A percentile compares a stretch with the other conserved stretches of the same genome.
These are phyloP conservation scores for Actinomucor elegans DNA, from an alignment of 371 early-diverging fungal species.

Conservation along the genomic window DNA sequence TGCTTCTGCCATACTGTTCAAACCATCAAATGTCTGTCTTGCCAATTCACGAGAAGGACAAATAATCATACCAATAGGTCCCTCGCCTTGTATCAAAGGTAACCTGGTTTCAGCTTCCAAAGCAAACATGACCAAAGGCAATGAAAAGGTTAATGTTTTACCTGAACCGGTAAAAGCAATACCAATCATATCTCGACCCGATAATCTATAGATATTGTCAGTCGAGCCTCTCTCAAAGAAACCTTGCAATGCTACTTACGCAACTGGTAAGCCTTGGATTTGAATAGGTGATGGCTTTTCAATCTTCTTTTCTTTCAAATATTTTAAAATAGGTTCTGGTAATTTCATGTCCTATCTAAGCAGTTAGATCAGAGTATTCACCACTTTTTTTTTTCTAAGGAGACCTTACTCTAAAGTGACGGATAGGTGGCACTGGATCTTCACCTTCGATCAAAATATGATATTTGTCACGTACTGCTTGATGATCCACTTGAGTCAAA, in stretches of 20 bases:
- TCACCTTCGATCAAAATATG: conserved; percentile 78
- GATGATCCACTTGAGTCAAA: conserved; percentile 48
- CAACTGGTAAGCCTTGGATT: conserved; percentile 87
- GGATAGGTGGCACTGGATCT: conserved; percentile 75
- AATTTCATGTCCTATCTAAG: conserved; percentile 80
- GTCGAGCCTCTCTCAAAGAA: too few species aligned
- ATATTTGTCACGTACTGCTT: conserved; percentile 62
- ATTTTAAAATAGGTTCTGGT: conserved; percentile 77
- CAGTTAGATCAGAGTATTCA: too few species aligned
- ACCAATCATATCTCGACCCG: conserved; percentile 93
- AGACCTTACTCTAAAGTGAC: conserved; percentile 52
- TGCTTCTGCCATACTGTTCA: conserved; percentile 63
- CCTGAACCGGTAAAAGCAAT: conserved; percentile 99
- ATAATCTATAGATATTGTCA: conserved; percentile 33
- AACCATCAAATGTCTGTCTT: conserved; percentile 80
- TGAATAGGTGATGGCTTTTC: conserved; percentile 96
- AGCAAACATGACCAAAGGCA: conserved; percentile 86
- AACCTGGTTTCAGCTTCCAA: conserved; percentile 79
- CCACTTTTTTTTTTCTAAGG: background rate
- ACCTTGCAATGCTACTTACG: conserved; percentile 51
- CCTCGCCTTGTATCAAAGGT: conserved; percentile 84
- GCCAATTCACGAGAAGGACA: conserved; percentile 92
- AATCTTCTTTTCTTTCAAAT: conserved; percentile 83
- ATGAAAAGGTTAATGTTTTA: conserved; percentile 96
- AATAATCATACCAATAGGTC: conserved; percentile 87